phyloP scores from a whole-genome alignment of 1,284 basidiomycete genomes.

The Crucibulum cyathiforme region DNA sequence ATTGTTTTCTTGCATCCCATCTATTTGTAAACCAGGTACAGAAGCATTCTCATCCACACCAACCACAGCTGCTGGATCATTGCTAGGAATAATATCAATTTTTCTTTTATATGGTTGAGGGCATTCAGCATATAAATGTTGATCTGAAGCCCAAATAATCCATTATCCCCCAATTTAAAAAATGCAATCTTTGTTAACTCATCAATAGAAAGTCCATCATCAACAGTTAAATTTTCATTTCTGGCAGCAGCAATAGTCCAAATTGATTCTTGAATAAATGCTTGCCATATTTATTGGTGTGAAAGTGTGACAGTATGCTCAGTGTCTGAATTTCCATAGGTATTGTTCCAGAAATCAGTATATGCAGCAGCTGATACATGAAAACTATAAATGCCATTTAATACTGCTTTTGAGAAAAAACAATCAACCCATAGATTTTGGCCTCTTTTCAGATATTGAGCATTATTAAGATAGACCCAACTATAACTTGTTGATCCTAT shows the following conservation, averaged over 20 bases:
- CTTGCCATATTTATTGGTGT: constrained; percentile 27
- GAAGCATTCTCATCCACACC: constrained; percentile 1
- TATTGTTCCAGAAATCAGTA: constrained; percentile 13
- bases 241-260: constrained; percentile 9
- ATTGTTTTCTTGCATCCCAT: constrained; percentile 13
- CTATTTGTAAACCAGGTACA: neutral
- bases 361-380: constrained; percentile 2
- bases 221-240: neutral
- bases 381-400: constrained; percentile 2
- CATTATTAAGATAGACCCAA: constrained; percentile 20
- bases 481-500: neutral
- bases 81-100: constrained; percentile 13
- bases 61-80: constrained; percentile 17
- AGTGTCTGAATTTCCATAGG: too few species aligned
- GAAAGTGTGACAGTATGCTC: constrained; percentile 4
- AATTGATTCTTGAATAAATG: constrained; percentile 31
- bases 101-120: constrained; percentile 21
- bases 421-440: constrained; percentile 24
- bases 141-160: constrained; percentile 17
- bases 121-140: constrained; percentile 28
- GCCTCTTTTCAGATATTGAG: constrained; percentile 29
- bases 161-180: constrained; percentile 19
- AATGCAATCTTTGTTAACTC: constrained; percentile 24
- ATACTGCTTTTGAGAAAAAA: neutral
- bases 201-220: constrained; percentile 12